Conservation (phyloP, 1,139 yeast species). For the Eremothecium coryli region DNA sequence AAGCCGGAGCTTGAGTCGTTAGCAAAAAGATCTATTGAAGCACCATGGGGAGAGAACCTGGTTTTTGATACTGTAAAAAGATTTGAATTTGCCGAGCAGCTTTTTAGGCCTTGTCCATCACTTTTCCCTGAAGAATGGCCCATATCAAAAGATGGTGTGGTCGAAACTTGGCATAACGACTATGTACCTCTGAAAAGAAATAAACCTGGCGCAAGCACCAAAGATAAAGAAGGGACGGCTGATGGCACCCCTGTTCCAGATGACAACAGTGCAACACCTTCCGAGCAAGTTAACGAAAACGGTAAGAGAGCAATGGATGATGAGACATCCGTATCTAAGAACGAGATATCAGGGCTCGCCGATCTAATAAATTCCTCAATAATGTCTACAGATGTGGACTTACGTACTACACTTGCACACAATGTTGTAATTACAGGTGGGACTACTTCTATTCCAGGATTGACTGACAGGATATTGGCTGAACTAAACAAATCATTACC, state of each 20-base stretch:
- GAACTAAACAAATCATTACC: conserved; percentile 73
- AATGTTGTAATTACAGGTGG: conserved; percentile 92
- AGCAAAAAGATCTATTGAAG: conserved; percentile 53
- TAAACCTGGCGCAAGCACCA: conserved; percentile 23
- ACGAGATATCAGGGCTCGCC: conserved; percentile 45
- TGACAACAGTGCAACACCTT: conserved; percentile 14
- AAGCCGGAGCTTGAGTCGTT: conserved; percentile 19
- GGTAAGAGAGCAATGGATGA: conserved; percentile 27
- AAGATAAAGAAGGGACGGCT: conserved; percentile 25
- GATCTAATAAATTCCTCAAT: conserved; percentile 64
- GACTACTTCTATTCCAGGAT: conserved; percentile 74
- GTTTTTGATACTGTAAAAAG: conserved; percentile 51
- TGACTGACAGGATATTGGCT: conserved; percentile 68
- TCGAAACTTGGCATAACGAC: conserved; percentile 39
- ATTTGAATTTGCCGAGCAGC: conserved; percentile 58
- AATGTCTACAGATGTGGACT: conserved; percentile 72
- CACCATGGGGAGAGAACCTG: conserved; percentile 60
- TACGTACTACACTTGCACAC: conserved; percentile 83
- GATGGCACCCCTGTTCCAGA: conserved; percentile 27
- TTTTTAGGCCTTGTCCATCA: conserved; percentile 50
- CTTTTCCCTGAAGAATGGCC: conserved; percentile 35
- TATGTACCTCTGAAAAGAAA: conserved; percentile 64
- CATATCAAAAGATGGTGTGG: conserved; percentile 25
- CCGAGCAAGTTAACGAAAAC: conserved; percentile 23
- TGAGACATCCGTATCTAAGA: conserved; percentile 14